Conservation (phyloP, 1,139 yeast genomes). For the Yamadazyma taylorii region DNA sequence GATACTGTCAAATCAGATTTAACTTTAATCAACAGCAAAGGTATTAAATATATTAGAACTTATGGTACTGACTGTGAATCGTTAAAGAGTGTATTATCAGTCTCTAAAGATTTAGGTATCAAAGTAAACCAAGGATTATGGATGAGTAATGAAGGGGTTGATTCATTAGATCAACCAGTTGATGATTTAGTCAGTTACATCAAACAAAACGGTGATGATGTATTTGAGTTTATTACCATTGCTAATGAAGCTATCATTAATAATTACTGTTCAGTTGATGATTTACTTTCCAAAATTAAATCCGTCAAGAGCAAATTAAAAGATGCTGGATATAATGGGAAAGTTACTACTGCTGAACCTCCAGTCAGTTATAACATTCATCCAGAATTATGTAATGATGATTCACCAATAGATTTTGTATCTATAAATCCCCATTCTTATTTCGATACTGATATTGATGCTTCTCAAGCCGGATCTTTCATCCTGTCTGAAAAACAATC, state of each 20-base stretch:
- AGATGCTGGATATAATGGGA: constrained; percentile 75
- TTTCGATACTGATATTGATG: constrained; percentile 62
- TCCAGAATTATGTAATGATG: constrained; percentile 63
- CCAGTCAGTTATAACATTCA: constrained; percentile 67
- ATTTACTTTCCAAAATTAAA: constrained; percentile 61
- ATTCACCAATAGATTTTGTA: constrained; percentile 69
- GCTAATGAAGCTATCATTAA: constrained; percentile 85
- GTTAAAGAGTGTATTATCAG: constrained; percentile 63
- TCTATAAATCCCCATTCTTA: constrained; percentile 88
- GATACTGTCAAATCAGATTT: constrained; percentile 61
- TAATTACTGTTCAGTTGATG: constrained; percentile 56
- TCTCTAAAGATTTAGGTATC: constrained; percentile 59
- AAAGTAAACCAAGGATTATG: constrained; percentile 85
- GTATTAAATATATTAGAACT: constrained; percentile 65
- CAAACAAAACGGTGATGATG: constrained; percentile 59
- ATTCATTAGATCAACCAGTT: constrained; percentile 65
- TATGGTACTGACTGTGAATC: constrained; percentile 88
- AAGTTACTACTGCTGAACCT: constrained; percentile 83
- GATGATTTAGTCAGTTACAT: constrained; percentile 53
- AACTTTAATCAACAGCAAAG: constrained; percentile 53
- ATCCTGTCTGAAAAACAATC: constrained; percentile 59
- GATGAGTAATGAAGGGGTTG: constrained; percentile 63
- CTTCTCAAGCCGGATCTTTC: constrained; percentile 72
- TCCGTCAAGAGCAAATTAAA: constrained; percentile 58
- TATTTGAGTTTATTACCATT: constrained; percentile 71